A percentile compares a stretch with the other conserved stretches of the same genome.
Evolutionary conservation across 1,139 yeast species (phyloP).

Genomic region (Protomyces arabidopsidicola): DNA sequence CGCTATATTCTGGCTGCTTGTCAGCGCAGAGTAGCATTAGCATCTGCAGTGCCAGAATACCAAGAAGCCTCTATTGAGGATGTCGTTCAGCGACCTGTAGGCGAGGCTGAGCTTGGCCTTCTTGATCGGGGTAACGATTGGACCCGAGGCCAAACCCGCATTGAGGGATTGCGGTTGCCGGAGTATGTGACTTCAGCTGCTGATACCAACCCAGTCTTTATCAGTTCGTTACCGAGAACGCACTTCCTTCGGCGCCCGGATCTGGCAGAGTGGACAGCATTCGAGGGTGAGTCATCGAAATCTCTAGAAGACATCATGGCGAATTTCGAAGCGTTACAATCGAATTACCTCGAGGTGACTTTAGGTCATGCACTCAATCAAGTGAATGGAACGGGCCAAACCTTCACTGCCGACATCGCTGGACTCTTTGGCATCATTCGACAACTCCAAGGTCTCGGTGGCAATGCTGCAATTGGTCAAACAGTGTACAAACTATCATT

Average conservation of each 20-base stretch:
- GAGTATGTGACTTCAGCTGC: neutral
- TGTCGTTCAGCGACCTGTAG: neutral
- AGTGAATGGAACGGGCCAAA: neutral
- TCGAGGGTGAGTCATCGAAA: neutral
- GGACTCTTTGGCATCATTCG: neutral
- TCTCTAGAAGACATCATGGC: neutral
- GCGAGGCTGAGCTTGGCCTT: neutral
- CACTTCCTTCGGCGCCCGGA: neutral
- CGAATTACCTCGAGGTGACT: neutral
- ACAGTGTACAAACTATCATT: neutral
- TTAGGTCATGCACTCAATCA: neutral
- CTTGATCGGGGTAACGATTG: neutral
- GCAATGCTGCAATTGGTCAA: neutral
- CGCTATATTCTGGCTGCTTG: neutral
- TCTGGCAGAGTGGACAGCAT: neutral
- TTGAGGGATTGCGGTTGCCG: neutral
- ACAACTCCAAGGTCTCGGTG: neutral
- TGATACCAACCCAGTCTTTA: neutral
- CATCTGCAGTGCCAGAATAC: neutral
- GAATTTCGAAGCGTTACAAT: neutral
- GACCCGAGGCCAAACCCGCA: neutral
- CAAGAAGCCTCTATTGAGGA: neutral
- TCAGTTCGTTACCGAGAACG: neutral
- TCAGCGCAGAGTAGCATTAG: neutral
- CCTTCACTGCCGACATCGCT: neutral